Percentiles rank a stretch among this genome's conserved stretches.
phyloP scores from a whole-genome alignment of 164 flowering plant genomes.

The Warburgia ugandensis region DNA sequence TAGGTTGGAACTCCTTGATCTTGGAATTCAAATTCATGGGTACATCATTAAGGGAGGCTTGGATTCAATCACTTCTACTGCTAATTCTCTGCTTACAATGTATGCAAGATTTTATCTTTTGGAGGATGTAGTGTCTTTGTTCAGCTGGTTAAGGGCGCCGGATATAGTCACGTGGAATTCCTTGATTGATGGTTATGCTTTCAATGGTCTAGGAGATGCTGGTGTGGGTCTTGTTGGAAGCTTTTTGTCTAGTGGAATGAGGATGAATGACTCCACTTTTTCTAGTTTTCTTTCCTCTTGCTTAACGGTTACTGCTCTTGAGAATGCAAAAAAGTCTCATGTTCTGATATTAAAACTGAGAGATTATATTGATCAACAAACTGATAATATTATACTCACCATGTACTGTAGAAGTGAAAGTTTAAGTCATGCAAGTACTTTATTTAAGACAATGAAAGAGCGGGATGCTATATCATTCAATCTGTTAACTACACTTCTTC shows the following conservation, averaged over 20 bases:
- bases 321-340: constrained; percentile 21
- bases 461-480: constrained; percentile 17
- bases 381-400: constrained; percentile 19
- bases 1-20: constrained; percentile 3
- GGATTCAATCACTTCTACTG: constrained; percentile 14
- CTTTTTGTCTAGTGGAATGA: constrained; percentile 12
- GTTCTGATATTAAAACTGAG: constrained; percentile 19
- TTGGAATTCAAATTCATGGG: constrained; percentile 21
- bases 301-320: constrained; percentile 14
- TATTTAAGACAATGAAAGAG: constrained; percentile 12
- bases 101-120: constrained; percentile 17
- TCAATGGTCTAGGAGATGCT: constrained; percentile 16
- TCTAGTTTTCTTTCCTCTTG: constrained; percentile 25
- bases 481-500: constrained; percentile 10
- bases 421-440: constrained; percentile 8
- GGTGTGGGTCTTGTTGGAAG: constrained; percentile 13
- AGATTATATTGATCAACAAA: constrained; percentile 5
- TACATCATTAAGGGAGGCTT: constrained; percentile 17
- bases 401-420: constrained; percentile 22
- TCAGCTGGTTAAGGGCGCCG: constrained; percentile 4
- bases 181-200: constrained; percentile 22
- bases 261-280: constrained; percentile 24
- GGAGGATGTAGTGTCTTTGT: constrained; percentile 15
- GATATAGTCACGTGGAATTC: constrained; percentile 30
- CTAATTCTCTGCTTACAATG: constrained; percentile 23